Evolutionary conservation across 208 protist species (phyloP).

Genomic region (Phytomonas sp.): DNA sequence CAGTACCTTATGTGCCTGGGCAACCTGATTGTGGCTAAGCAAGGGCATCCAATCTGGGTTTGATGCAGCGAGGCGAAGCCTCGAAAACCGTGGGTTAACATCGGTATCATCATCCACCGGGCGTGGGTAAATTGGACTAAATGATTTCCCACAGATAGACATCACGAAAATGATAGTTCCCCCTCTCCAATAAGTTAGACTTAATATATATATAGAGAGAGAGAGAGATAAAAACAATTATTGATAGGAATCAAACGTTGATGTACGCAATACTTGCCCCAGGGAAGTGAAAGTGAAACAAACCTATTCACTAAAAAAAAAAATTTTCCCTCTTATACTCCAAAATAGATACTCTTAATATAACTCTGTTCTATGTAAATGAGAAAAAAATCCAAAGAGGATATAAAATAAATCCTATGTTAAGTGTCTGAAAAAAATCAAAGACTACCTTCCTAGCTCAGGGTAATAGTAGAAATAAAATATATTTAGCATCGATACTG

Average conservation of each 20-base stretch:
- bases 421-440: not conserved
- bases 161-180: not conserved
- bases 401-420: not conserved
- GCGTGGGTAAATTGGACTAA: not conserved
- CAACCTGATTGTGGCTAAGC: not conserved
- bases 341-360: not conserved
- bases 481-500: not conserved
- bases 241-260: conserved; percentile 10
- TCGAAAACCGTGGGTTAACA: not conserved
- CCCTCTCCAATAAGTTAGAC: not conserved
- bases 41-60: not conserved
- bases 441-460: conserved; percentile 5
- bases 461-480: conserved; percentile 8
- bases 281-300: conserved; percentile 14
- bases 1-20: not conserved
- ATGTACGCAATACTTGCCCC: conserved; percentile 9
- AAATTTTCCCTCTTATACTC: not conserved
- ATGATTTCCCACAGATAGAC: not conserved
- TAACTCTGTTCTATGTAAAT: not conserved
- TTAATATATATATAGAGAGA: conserved; percentile 2
- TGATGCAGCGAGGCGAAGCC: not conserved
- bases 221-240: conserved; percentile 13
- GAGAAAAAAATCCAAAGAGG: not conserved
- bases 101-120: not conserved
- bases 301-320: conserved; percentile 10